These are phyloP conservation scores for Trichoderma cornu-damae DNA, from an alignment of 2,329 filamentous ascomycete genomes.

Conservation along the genomic window DNA sequence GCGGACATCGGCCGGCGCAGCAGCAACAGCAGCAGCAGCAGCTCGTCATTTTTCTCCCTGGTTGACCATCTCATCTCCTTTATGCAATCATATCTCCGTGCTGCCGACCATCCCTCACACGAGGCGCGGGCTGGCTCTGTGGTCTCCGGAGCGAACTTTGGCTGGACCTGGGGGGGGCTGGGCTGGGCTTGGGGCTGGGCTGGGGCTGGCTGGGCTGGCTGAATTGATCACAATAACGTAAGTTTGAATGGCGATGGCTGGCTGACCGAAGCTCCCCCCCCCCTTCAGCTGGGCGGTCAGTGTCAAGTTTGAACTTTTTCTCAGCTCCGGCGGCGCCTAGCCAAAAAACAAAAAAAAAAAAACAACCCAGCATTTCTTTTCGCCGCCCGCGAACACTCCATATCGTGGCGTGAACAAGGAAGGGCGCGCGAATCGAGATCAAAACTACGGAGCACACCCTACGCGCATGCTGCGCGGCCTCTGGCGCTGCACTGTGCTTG, in stretches of 20 bases:
- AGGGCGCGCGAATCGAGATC: slow-evolving; percentile 13
- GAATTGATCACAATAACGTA: neutral
- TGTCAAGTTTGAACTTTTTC: neutral
- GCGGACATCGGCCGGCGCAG: neutral
- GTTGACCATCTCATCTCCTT: slow-evolving; percentile 14
- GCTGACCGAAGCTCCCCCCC: neutral
- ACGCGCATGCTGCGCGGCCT: slow-evolving; percentile 5
- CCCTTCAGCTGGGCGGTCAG: slow-evolving; percentile 11
- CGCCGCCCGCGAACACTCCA: slow-evolving; percentile 13
- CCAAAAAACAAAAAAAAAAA: too few relatives aligned
- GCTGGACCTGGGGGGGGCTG: too few relatives aligned
- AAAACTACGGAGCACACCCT: slow-evolving; percentile 11
- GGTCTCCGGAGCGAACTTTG: neutral
- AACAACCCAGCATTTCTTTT: slow-evolving; percentile 10
- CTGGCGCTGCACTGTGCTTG: too few relatives aligned
- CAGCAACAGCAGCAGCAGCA: neutral
- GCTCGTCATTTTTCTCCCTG: neutral
- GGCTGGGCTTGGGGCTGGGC: too few relatives aligned
- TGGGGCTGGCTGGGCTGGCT: too few relatives aligned
- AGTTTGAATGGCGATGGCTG: neutral
- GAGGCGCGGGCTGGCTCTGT: neutral
- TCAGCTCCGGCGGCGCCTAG: slow-evolving; percentile 12
- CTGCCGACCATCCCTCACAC: neutral
- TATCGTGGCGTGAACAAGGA: slow-evolving; percentile 15
- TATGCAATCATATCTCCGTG: slow-evolving; percentile 7